These are phyloP conservation scores for Salix caprea DNA, from an alignment of 345 rosid genomes.

Conservation along the genomic window DNA sequence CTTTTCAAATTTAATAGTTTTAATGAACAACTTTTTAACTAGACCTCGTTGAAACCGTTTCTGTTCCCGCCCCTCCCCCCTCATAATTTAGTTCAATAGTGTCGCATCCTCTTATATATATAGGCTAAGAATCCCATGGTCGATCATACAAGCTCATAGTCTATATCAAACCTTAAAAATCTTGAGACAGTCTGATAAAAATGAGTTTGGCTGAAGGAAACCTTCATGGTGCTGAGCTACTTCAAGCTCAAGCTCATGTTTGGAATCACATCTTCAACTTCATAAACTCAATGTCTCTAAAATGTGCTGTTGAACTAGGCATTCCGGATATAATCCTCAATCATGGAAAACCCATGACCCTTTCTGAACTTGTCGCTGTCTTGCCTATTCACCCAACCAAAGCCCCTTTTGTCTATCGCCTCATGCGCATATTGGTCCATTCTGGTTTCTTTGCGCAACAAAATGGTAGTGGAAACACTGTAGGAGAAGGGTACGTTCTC, in stretches of 20 bases:
- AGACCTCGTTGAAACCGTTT: too few relatives aligned
- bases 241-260: constrained; percentile 7
- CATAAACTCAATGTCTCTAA: constrained; percentile 14
- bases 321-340: constrained; percentile 3
- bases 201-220: neutral
- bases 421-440: constrained; percentile 17
- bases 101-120: too few relatives aligned
- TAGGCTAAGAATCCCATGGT: too few relatives aligned
- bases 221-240: neutral
- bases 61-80: too few relatives aligned
- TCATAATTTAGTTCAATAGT: too few relatives aligned
- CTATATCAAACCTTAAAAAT: too few relatives aligned
- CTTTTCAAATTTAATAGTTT: too few relatives aligned
- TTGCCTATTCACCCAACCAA: constrained; percentile 10
- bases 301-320: constrained; percentile 9
- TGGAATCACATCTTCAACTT: constrained; percentile 16
- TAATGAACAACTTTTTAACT: too few relatives aligned
- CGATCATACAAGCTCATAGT: too few relatives aligned
- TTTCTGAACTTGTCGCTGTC: neutral
- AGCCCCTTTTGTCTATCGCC: neutral
- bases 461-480: too few relatives aligned
- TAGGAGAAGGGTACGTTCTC: constrained; percentile 20
- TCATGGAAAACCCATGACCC: constrained; percentile 17
- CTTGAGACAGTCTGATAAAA: neutral
- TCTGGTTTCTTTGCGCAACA: constrained; percentile 9